Evolutionary conservation across 257 asterid species (phyloP).

Genomic region (Thymus mandschuricus): DNA sequence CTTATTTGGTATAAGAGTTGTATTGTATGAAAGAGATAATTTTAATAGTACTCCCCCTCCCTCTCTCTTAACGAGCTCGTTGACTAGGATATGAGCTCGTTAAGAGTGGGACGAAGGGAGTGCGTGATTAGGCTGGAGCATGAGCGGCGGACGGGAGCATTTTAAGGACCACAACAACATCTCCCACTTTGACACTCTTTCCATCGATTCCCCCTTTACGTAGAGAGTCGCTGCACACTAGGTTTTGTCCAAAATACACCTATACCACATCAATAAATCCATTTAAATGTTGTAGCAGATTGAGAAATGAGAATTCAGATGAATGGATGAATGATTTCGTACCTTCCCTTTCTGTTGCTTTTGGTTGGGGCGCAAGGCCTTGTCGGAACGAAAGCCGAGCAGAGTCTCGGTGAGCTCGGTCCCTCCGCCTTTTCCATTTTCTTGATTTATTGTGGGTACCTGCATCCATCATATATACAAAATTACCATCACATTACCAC

Average conservation of each 20-base stretch:
- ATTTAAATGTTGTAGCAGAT: too few species aligned
- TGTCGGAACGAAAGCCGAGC: constrained; percentile 49
- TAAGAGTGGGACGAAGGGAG: too few species aligned
- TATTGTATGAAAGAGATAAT: too few species aligned
- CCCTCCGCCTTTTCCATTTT: constrained; percentile 41
- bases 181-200: constrained; percentile 59
- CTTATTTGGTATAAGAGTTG: too few species aligned
- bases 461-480: constrained; percentile 10
- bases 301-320: too few species aligned
- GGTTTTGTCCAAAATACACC: constrained; percentile 63
- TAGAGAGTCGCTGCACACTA: constrained; percentile 48
- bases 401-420: constrained; percentile 56
- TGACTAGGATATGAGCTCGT: too few species aligned
- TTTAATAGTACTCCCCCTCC: too few species aligned
- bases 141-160: constrained; percentile 44
- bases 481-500: not conserved
- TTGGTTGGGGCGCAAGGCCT: constrained; percentile 44
- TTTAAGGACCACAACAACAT: constrained; percentile 46
- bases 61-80: too few species aligned
- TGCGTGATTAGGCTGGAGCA: constrained; percentile 41
- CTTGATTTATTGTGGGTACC: constrained; percentile 70
- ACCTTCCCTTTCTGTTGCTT: constrained; percentile 51
- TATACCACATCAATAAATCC: constrained; percentile 18
- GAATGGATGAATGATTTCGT: not conserved
- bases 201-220: constrained; percentile 15